phyloP scores from a whole-genome alignment of 495 filamentous ascomycete species.

The Podospora pseudopauciseta region DNA sequence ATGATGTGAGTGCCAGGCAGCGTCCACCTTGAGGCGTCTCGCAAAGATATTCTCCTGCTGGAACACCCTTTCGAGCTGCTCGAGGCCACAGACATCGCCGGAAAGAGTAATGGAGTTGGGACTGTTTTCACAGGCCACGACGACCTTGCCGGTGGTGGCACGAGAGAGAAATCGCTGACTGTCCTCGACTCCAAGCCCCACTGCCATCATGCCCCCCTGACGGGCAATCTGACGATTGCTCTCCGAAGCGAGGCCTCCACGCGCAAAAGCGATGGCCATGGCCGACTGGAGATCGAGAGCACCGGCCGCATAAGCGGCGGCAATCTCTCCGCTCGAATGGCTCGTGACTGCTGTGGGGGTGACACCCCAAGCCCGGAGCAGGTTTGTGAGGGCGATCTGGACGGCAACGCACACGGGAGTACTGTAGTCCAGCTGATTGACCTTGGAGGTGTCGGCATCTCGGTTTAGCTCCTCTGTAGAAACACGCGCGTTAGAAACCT shows the following conservation, averaged over 20 bases:
- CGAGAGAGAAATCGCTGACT: slow-evolving; percentile 27
- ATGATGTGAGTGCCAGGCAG: slow-evolving; percentile 47
- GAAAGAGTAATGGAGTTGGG: slow-evolving; percentile 47
- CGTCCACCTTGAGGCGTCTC: slow-evolving; percentile 36
- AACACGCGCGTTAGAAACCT: neutral
- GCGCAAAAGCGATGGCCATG: slow-evolving; percentile 46
- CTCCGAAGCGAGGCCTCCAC: slow-evolving; percentile 25
- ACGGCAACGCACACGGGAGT: slow-evolving; percentile 48
- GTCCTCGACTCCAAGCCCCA: slow-evolving; percentile 31
- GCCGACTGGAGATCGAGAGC: slow-evolving; percentile 40
- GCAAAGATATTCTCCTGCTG: slow-evolving; percentile 34
- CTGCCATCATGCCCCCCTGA: slow-evolving; percentile 45
- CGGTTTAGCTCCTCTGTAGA: slow-evolving; percentile 28
- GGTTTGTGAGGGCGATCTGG: slow-evolving; percentile 52
- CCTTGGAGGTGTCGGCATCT: slow-evolving; percentile 21
- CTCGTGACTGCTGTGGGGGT: slow-evolving; percentile 49
- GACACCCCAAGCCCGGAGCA: slow-evolving; percentile 52
- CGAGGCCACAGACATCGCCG: slow-evolving; percentile 38
- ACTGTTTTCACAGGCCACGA: slow-evolving; percentile 49
- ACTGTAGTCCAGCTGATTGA: slow-evolving; percentile 33
- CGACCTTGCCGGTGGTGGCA: slow-evolving; percentile 23
- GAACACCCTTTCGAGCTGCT: slow-evolving; percentile 28
- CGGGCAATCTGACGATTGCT: slow-evolving; percentile 27
- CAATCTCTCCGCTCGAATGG: slow-evolving; percentile 66
- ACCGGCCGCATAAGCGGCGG: slow-evolving; percentile 47